Base-by-base conservation (phyloP, 2,329 filamentous ascomycete genomes). In the Emergomyces orientalis region DNA sequence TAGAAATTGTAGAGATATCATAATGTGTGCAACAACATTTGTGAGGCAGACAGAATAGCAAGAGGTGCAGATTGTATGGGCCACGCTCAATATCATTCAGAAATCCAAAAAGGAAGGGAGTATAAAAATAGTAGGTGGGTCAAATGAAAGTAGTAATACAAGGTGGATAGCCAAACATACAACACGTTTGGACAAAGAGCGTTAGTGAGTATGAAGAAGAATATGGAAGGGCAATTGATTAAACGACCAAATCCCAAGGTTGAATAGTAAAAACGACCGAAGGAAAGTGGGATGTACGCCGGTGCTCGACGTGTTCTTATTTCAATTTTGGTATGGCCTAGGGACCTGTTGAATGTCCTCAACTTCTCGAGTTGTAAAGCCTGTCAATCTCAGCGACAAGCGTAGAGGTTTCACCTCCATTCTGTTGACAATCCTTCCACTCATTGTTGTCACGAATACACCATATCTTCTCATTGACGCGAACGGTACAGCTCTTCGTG, bases 391-490 rank as follows among this genome's bases (percentile, higher is more conserved):
- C 87, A 69, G 85, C 79, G 61, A 96, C 84, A 61, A 97, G 81
- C 70, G 91, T 88, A 68, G 72, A 68, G 6, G 77, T 75, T n/a
- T 76, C 68, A 58, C 74, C 75, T 5, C 75, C 76, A 70, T 58
- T 90, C 88, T 69, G 81, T 3, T 87, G 85, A 73, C 93, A 97
- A 67, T 94, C 83, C 63, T 79, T 87, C 91, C 92, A 97, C 70
- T 88, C 72, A 14, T 87, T 88, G 30, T 78, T 84, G 73, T 97
- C 92, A 59, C 88, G 83, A 66, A 97, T 84, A 77, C 94, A 99
- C 79, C 94, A 90, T 62, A 89, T 80, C 73, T 93, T 80, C 62
- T 90, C 82, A 72, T 95, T 82, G 58, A 99, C 77, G 59, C 93
- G 84, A 61, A 94, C 84, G 13, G 90, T 93, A 75, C 89, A 91